These are phyloP conservation scores for Penicillium sp. DNA, from an alignment of 2,329 filamentous ascomycete genomes.

Conservation along the genomic window DNA sequence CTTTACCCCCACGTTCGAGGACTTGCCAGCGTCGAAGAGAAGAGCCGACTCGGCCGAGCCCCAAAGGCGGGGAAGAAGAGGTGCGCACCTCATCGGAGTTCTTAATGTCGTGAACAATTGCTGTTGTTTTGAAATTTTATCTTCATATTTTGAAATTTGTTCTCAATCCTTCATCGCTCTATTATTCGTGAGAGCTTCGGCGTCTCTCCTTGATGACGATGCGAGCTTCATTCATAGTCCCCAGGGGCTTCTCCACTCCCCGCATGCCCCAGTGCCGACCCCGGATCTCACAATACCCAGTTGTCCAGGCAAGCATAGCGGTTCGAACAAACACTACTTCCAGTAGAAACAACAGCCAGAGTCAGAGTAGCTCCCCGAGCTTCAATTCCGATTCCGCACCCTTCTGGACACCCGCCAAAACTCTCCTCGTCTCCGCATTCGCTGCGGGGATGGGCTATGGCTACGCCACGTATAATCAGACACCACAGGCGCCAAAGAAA, in stretches of 20 bases:
- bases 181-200: too few species aligned
- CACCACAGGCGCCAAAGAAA: constrained; percentile 18
- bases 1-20: constrained; percentile 2
- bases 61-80: constrained; percentile 8
- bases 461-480: constrained; percentile 44
- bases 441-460: constrained; percentile 54
- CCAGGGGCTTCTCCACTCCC: constrained; percentile 29
- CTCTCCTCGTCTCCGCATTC: constrained; percentile 49
- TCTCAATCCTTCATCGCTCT: not conserved
- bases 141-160: not conserved
- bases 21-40: not conserved
- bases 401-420: constrained; percentile 46
- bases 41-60: constrained; percentile 19
- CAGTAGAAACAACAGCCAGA: constrained; percentile 15
- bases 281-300: constrained; percentile 11
- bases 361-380: constrained; percentile 11
- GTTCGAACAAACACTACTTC: constrained; percentile 16
- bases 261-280: constrained; percentile 23
- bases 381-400: constrained; percentile 14
- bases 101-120: not conserved
- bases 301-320: constrained; percentile 4
- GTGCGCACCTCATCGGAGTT: constrained; percentile 8
- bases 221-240: constrained; percentile 20
- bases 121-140: not conserved
- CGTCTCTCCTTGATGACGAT: constrained; percentile 13